Conservation (phyloP, 192 early-diverging fungal species). For the Mortierella alpina region DNA sequence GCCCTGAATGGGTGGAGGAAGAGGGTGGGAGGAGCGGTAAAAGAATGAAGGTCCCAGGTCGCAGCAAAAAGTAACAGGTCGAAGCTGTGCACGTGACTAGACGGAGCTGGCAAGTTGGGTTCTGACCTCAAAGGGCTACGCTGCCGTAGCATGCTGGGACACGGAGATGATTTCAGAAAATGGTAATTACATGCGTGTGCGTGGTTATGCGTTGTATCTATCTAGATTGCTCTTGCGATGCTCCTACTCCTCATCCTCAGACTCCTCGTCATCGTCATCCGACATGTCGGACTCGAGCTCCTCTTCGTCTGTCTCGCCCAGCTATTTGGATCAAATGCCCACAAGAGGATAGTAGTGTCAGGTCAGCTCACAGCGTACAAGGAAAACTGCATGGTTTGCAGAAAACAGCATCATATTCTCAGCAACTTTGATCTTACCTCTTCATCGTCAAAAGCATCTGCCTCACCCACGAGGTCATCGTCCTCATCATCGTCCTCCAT, state of each 20-base stretch:
- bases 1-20: too few relatives aligned
- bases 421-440: conserved; percentile 12
- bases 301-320: conserved; percentile 39
- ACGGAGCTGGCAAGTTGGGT: too few relatives aligned
- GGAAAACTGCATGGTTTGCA: neutral
- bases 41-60: too few relatives aligned
- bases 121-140: too few relatives aligned
- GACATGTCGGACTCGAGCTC: conserved; percentile 56
- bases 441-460: conserved; percentile 42
- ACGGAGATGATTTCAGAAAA: neutral
- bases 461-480: conserved; percentile 40
- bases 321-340: neutral
- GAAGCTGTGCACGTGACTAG: too few relatives aligned
- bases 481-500: conserved; percentile 47
- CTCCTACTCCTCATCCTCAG: conserved; percentile 48
- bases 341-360: neutral
- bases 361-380: neutral
- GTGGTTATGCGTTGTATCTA: neutral
- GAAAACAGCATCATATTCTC: neutral
- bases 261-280: conserved; percentile 54
- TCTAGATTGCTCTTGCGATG: neutral
- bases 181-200: conserved; percentile 5
- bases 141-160: too few relatives aligned
- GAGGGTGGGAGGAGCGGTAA: too few relatives aligned
- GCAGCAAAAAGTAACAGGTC: too few relatives aligned